Percentiles rank a stretch among this genome's conserved stretches.
Evolutionary conservation across 352 stramenopile species (phyloP).

Genomic region (Phytopythium boreale): DNA sequence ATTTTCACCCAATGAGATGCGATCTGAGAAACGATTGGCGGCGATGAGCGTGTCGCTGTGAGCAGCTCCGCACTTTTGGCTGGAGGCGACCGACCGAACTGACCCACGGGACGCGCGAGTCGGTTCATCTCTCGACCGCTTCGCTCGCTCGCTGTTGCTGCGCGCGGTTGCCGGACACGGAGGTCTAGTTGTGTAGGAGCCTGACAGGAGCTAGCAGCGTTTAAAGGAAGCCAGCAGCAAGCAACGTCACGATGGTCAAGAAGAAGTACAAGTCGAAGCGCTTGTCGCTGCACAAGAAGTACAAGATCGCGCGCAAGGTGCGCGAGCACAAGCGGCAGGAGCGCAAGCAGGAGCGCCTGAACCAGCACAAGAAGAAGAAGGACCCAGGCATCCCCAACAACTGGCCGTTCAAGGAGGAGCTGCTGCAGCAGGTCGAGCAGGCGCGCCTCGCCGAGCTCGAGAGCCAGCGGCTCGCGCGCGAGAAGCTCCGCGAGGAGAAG

Average conservation of each 20-base stretch:
- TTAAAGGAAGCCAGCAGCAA: conserved; percentile 1
- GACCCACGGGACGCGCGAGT: not conserved
- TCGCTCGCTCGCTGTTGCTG: conserved; percentile 5
- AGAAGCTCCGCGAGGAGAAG: conserved; percentile 62
- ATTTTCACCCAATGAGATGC: conserved; percentile 25
- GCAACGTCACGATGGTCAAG: conserved; percentile 93
- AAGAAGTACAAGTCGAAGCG: conserved; percentile 99
- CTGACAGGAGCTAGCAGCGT: no score
- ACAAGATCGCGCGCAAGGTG: conserved; percentile 94
- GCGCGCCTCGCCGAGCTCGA: conserved; percentile 72
- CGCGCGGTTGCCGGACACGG: conserved; percentile 8
- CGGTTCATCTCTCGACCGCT: conserved; percentile 3
- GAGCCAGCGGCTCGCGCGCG: conserved; percentile 51
- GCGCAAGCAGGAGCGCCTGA: conserved; percentile 90
- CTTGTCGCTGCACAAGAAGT: conserved; percentile 98
- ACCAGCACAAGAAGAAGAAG: conserved; percentile 93
- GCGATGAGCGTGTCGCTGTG: conserved; percentile 6
- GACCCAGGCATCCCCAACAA: conserved; percentile 98
- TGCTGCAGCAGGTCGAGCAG: conserved; percentile 84
- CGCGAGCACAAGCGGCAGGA: conserved; percentile 94
- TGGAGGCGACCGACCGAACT: not conserved
- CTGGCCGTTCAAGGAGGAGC: conserved; percentile 97
- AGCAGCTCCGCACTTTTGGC: not conserved
- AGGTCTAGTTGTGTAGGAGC: not conserved
- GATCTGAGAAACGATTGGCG: conserved; percentile 36